A percentile compares a stretch with the other conserved stretches of the same genome.
Conservation (phyloP, 2,329 filamentous ascomycete genomes). For the Bipolaris cookei region DNA sequence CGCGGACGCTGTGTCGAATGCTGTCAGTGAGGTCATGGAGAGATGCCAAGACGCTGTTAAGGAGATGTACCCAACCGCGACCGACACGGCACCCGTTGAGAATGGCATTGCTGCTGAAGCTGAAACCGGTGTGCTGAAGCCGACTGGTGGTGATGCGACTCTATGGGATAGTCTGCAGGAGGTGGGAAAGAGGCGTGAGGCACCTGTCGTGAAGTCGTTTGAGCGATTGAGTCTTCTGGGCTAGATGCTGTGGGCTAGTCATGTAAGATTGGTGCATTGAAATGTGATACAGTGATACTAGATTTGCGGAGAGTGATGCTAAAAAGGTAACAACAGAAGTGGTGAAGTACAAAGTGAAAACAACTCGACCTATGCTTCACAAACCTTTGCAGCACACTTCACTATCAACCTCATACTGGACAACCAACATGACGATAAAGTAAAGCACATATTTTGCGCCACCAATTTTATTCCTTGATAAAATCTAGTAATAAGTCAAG, state of each 20-base stretch:
- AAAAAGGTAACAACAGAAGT: no score
- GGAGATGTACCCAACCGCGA: conserved; percentile 54
- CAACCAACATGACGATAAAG: no score
- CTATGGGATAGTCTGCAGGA: conserved; percentile 54
- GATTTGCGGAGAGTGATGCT: not conserved
- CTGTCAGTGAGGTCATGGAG: conserved; percentile 75
- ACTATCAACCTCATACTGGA: no score
- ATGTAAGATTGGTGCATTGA: not conserved
- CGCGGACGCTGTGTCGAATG: conserved; percentile 75
- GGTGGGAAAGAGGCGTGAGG: conserved; percentile 50
- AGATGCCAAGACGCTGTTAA: conserved; percentile 69
- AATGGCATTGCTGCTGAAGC: conserved; percentile 14
- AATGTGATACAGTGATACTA: not conserved
- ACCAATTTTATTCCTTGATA: no score
- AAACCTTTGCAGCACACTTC: no score
- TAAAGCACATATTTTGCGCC: no score
- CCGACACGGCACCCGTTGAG: not conserved
- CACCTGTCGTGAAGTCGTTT: conserved; percentile 61
- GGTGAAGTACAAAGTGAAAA: no score
- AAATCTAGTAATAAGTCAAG: no score
- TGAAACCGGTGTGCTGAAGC: conserved; percentile 36
- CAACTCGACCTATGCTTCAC: no score
- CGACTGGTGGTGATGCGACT: conserved; percentile 54
- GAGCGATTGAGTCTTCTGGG: conserved; percentile 51
- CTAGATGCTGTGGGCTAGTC: not conserved